phyloP scores from a whole-genome alignment of 495 filamentous ascomycete species.

The Friedmanniomyces simplex region DNA sequence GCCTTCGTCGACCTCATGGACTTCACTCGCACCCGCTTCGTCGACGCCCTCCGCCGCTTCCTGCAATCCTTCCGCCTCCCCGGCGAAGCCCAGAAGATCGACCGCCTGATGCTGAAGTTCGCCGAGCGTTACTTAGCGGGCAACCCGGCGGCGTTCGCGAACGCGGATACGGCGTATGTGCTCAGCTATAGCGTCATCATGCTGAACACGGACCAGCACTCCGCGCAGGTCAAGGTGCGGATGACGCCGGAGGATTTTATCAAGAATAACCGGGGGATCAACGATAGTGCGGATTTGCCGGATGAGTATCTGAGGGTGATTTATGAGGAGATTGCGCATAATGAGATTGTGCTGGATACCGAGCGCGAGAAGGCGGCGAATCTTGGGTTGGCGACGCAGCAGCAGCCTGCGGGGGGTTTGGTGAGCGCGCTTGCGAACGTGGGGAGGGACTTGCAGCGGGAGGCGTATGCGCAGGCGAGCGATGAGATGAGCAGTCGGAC shows the following conservation, averaged over 20 bases:
- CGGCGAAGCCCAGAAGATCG: slow-evolving; percentile 97
- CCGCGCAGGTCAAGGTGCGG: slow-evolving; percentile 65
- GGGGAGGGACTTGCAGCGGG: slow-evolving; percentile 81
- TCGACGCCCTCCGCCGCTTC: slow-evolving; percentile 82
- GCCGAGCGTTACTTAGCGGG: slow-evolving; percentile 88
- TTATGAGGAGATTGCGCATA: slow-evolving; percentile 78
- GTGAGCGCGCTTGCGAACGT: slow-evolving; percentile 83
- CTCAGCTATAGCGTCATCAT: slow-evolving; percentile 87
- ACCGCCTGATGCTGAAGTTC: slow-evolving; percentile 99
- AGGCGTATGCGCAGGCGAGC: slow-evolving; percentile 87
- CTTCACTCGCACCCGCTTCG: slow-evolving; percentile 85
- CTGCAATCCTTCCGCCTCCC: slow-evolving; percentile 91
- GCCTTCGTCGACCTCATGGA: slow-evolving; percentile 95
- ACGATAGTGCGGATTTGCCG: slow-evolving; percentile 87
- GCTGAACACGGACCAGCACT: slow-evolving; percentile 69
- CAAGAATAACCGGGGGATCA: slow-evolving; percentile 97
- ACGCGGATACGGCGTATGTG: slow-evolving; percentile 95
- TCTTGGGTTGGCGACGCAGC: slow-evolving; percentile 47
- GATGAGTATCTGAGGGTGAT: slow-evolving; percentile 84
- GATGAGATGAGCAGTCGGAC: slow-evolving; percentile 88
- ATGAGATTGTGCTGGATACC: slow-evolving; percentile 91
- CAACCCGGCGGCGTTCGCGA: slow-evolving; percentile 95
- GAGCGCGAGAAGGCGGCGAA: slow-evolving; percentile 82
- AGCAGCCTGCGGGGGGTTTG: slow-evolving; percentile 46
- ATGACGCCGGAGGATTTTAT: slow-evolving; percentile 98